Base-by-base conservation (phyloP, 305 asterid genomes). In the Rubia occidens region DNA sequence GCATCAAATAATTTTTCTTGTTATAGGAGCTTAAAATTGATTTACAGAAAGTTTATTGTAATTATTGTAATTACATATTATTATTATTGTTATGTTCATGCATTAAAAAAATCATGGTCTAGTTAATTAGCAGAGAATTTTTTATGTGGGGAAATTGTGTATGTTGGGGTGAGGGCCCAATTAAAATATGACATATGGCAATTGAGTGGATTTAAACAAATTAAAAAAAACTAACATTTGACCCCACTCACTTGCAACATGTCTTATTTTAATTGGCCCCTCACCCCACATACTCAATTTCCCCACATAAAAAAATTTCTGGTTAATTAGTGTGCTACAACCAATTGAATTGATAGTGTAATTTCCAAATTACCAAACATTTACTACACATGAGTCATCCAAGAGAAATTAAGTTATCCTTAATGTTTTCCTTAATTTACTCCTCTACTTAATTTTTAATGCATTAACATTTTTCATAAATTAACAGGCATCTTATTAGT, bases 371-470 rank as follows among this genome's bases (percentile, higher is more conserved):
- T 47, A 11, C 24, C 56, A 69, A 58, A 49, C 49, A 70, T 70
- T 70, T 60, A 59, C 45, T 24, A 26, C 45, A 9, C 66, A 51
- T 11, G 18, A 51, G 9, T 69, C 70, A 62, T 63, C 45, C 66
- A 76, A 20, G 49, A 32, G 59, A 60, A 56, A 55, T 74, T 60
- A 74, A 53, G 11, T 26, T 35, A 43, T 24, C 58, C 74, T 65
- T 68, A 71, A 77, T 72, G 55, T 60, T 69, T 76, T 76, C 80
- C 82, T 35, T 60, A 55, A 72, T 67, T 39, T 58, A 39, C 78
- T 79, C 82, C 76, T 14, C n/a, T 37, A 51, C 62, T 54, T 60
- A 59, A 72, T 74, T 60, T 69, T 53, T 17, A 6, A 17, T 17
- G 3, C 45, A 10, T 43, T 6, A 43, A 43, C 4, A 11, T 49